Evolutionary conservation across 805 yeast species (phyloP), one percentile per base, ranked within the genome.

Genomic region (Teunomyces lycoperdinae): DNA sequence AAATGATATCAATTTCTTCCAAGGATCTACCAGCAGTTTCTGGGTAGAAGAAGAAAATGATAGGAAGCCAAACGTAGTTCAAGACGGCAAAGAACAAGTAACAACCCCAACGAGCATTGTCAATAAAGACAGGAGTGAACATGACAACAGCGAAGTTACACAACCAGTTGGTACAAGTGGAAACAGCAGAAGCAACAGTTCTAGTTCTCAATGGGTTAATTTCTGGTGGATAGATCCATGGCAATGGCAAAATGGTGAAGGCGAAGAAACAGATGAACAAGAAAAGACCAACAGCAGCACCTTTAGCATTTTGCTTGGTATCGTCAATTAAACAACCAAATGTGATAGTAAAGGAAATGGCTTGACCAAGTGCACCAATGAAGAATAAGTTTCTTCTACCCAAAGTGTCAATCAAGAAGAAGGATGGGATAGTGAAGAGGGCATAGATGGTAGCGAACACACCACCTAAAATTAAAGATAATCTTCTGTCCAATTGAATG

Each of bases 381-480:
- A 73, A 60, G 56, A 70, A 71, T 56, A 72, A 66, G 58, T 69
- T 71, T 70, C 78, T 71, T 68, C 77, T 69, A 46, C 77, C 77
- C 32, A 70, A 61, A 29, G 71, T 56, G 55, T 72, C 77, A 52
- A 72, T 59, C 53, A 71, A 61, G 60, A 70, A 72, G 58, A 71
- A 71, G 16, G 77, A 67, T 29, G 76, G 75, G 51, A 70, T 67
- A 39, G 82, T 76, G 47, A 77, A 68, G 9, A 83, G 50, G n/a
- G 84, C 82, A 56, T 82, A 81, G 42, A 82, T 68, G 44, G 85
- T 79, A 32, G 86, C 71, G 55, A 80, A 80, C 33, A 81, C 81
- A 70, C 87, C 87, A 61, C 87, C 87, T 57, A 84, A 70, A 54
- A 83, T 70, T 63, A 81, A 72, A 26, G 87, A 68, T 57, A 80